Conservation (phyloP, 495 filamentous ascomycete genomes). For the Podospora pseudoanserina region DNA sequence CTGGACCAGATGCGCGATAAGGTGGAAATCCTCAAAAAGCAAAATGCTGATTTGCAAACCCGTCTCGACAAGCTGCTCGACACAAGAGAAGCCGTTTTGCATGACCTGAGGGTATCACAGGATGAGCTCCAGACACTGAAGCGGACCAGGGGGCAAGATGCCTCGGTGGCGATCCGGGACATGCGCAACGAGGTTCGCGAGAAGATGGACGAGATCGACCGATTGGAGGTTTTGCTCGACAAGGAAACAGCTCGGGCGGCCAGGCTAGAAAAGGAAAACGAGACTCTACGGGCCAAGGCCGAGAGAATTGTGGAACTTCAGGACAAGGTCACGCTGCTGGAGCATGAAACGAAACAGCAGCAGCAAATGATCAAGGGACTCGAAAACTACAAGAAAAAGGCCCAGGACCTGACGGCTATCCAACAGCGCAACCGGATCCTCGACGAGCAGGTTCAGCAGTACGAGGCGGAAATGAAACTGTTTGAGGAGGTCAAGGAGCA, state of each 20-base stretch:
- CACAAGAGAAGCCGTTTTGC: constrained; percentile 28
- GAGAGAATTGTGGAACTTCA: constrained; percentile 43
- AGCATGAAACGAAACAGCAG: constrained; percentile 68
- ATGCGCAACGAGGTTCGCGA: constrained; percentile 42
- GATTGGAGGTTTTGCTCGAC: constrained; percentile 37
- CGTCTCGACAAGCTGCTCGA: constrained; percentile 35
- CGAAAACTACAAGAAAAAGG: constrained; percentile 71
- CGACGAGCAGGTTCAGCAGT: constrained; percentile 36
- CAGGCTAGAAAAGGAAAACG: constrained; percentile 43
- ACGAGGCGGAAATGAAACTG: constrained; percentile 67
- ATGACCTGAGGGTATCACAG: constrained; percentile 27
- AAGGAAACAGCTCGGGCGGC: constrained; percentile 30
- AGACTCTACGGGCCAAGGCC: constrained; percentile 42
- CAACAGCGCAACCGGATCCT: constrained; percentile 48
- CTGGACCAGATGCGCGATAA: constrained; percentile 31
- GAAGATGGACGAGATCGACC: constrained; percentile 36
- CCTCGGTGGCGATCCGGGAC: constrained; percentile 30
- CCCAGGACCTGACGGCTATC: constrained; percentile 53
- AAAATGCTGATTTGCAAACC: constrained; percentile 34
- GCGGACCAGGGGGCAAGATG: constrained; percentile 28
- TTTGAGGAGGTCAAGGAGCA: constrained; percentile 57
- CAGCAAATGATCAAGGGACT: constrained; percentile 74
- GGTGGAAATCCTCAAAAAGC: constrained; percentile 28
- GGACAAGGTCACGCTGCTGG: constrained; percentile 61
- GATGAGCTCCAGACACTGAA: constrained; percentile 33